Percentiles rank a stretch among this genome's conserved stretches.
These are phyloP conservation scores for Cephalotrichum gorgonifer DNA, from an alignment of 2,329 filamentous ascomycete genomes.

Conservation along the genomic window DNA sequence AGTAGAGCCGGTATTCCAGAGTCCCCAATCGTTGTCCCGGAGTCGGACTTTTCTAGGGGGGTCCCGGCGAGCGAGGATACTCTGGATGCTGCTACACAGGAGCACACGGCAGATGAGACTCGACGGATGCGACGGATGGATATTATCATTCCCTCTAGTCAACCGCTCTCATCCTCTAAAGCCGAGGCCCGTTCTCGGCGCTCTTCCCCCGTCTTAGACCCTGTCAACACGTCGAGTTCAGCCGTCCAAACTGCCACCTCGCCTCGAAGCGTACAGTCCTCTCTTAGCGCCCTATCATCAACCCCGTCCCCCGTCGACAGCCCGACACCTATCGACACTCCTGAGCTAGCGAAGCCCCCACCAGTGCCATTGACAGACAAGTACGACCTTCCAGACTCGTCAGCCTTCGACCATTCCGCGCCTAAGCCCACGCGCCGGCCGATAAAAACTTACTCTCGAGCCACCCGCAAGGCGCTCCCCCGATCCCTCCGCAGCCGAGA, in stretches of 20 bases:
- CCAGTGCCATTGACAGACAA: neutral
- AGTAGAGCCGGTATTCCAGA: neutral
- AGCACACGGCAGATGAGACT: neutral
- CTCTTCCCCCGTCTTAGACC: too few species aligned
- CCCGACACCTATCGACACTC: slow-evolving; percentile 15
- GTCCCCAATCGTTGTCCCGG: slow-evolving; percentile 1
- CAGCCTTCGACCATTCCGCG: neutral
- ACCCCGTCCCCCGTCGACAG: slow-evolving; percentile 10
- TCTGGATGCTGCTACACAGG: neutral
- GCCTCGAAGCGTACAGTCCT: too few species aligned
- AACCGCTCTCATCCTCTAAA: too few species aligned
- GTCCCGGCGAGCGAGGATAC: neutral
- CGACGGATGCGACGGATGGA: neutral
- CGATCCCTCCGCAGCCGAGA: neutral
- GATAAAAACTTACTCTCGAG: slow-evolving; percentile 3
- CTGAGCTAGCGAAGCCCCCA: slow-evolving; percentile 11
- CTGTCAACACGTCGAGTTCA: too few species aligned
- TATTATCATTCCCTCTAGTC: too few species aligned
- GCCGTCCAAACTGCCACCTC: too few species aligned
- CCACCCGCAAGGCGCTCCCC: neutral
- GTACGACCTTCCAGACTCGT: slow-evolving; percentile 1
- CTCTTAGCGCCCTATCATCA: slow-evolving; percentile 26
- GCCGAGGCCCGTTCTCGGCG: too few species aligned
- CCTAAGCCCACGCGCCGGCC: slow-evolving; percentile 6
- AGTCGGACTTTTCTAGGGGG: slow-evolving; percentile 1